Evolutionary conservation across 805 yeast genomes (phyloP).

Genomic region (Candida awuae): DNA sequence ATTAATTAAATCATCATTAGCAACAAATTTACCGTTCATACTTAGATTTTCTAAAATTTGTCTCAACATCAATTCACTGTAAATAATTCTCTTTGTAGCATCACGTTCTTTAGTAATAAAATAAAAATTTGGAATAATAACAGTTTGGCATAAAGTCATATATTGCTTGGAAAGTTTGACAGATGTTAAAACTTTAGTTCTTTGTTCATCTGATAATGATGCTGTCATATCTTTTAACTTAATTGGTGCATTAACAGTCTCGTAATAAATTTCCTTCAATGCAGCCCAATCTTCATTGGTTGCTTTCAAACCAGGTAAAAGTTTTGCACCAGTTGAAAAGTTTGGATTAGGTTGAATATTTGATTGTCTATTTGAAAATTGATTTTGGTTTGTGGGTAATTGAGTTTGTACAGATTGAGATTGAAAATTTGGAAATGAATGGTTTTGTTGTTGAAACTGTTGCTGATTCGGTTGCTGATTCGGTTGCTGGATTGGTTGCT

Average conservation of each 20-base stretch:
- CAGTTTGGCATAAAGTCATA: constrained; percentile 60
- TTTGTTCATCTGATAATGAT: constrained; percentile 55
- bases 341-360: constrained; percentile 9
- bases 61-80: constrained; percentile 70
- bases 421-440: neutral
- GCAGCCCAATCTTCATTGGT: constrained; percentile 57
- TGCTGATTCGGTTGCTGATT: neutral
- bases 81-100: constrained; percentile 69
- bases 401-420: constrained; percentile 14
- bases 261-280: constrained; percentile 57
- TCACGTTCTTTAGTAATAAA: constrained; percentile 66
- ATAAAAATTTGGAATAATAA: constrained; percentile 67
- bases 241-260: constrained; percentile 59
- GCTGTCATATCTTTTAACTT: constrained; percentile 59
- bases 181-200: constrained; percentile 48
- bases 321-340: constrained; percentile 19
- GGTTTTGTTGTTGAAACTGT: neutral
- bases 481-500: neutral
- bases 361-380: constrained; percentile 15
- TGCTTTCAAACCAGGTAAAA: constrained; percentile 30
- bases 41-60: constrained; percentile 65
- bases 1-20: constrained; percentile 63
- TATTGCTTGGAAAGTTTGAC: constrained; percentile 50
- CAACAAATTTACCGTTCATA: constrained; percentile 43
- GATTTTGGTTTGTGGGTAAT: constrained; percentile 29